phyloP scores from a whole-genome alignment of 192 early-diverging fungal species.

The Cladochytrium replicatum region DNA sequence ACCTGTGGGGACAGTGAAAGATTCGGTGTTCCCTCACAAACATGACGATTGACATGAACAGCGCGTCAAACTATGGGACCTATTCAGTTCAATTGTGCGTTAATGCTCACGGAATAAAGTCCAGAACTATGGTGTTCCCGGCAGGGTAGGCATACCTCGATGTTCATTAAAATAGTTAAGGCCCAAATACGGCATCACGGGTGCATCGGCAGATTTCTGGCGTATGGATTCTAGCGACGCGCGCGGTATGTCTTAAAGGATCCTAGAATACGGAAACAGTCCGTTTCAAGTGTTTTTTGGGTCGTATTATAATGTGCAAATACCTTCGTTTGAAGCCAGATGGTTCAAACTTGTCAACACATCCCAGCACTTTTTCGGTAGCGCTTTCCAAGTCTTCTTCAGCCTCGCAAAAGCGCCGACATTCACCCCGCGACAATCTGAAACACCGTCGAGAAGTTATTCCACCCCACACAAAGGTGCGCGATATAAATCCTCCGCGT shows the following conservation, averaged over 20 bases:
- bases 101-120: too few species aligned
- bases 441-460: slow-evolving; percentile 62
- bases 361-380: slow-evolving; percentile 57
- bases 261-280: slow-evolving; percentile 17
- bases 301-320: slow-evolving; percentile 36
- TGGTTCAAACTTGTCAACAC: slow-evolving; percentile 47
- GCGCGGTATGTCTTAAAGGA: slow-evolving; percentile 33
- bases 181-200: slow-evolving; percentile 70
- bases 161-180: too few species aligned
- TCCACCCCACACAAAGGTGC: slow-evolving; percentile 40
- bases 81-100: too few species aligned
- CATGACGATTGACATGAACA: too few species aligned
- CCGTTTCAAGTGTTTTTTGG: too few species aligned
- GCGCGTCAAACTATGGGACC: too few species aligned
- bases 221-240: slow-evolving; percentile 4
- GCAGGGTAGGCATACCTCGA: too few species aligned
- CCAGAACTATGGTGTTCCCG: too few species aligned
- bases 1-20: too few species aligned
- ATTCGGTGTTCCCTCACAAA: too few species aligned
- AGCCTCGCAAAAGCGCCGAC: slow-evolving; percentile 61
- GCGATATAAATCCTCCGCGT: slow-evolving; percentile 51
- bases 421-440: slow-evolving; percentile 69
- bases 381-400: slow-evolving; percentile 49
- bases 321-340: slow-evolving; percentile 57
- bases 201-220: slow-evolving; percentile 28